Percentiles rank a stretch among this genome's conserved stretches.
Conservation (phyloP, 78 protist species). For the Dictyostelium intermedium region DNA sequence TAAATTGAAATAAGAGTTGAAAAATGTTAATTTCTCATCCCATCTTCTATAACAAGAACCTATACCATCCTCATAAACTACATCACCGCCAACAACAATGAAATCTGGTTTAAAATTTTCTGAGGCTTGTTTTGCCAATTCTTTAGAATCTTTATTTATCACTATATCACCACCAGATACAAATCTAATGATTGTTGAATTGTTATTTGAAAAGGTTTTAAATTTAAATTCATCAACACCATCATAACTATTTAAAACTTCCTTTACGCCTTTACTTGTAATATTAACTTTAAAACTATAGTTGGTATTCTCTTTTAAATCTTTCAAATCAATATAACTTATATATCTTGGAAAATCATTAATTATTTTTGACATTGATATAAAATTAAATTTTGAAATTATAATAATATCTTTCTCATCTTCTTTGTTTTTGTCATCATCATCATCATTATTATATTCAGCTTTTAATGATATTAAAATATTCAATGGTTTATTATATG, state of each 20-base stretch:
- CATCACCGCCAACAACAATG: constrained; percentile 52
- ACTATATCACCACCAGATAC: constrained; percentile 55
- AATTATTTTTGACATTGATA: constrained; percentile 23
- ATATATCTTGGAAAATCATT: constrained; percentile 35
- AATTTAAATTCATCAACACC: background rate
- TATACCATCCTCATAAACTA: constrained; percentile 62
- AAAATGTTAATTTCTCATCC: constrained; percentile 44
- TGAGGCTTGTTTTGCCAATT: background rate
- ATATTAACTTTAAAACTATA: background rate
- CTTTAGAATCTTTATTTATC: constrained; percentile 16
- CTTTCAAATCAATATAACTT: background rate
- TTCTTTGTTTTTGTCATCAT: background rate
- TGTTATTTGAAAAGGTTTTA: constrained; percentile 1
- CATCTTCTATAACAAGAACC: constrained; percentile 44
- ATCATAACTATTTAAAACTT: background rate
- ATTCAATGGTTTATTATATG: constrained; percentile 26
- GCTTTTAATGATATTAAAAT: background rate
- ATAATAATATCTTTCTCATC: too few species aligned
- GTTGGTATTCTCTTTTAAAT: background rate
- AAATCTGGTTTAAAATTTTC: background rate
- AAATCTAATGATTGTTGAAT: background rate
- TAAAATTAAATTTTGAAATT: background rate
- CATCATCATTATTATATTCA: too few species aligned
- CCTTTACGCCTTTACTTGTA: background rate
- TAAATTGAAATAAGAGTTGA: background rate